Conservation (phyloP, 1,284 basidiomycete species). For the Blastosporella zonata region DNA sequence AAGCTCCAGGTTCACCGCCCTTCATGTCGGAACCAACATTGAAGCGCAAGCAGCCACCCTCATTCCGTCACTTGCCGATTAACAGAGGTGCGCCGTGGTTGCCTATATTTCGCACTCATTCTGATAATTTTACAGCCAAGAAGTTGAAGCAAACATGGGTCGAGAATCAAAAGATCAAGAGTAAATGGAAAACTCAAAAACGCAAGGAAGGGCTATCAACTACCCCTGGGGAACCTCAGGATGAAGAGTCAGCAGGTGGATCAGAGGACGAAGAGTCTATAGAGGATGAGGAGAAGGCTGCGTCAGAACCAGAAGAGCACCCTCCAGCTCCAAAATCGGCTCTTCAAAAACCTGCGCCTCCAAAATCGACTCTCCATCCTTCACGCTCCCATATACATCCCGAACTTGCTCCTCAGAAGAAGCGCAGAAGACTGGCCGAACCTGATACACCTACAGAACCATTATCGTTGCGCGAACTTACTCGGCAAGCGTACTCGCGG, state of each 20-base stretch:
- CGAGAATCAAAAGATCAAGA: conserved; percentile 68
- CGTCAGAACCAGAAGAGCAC: conserved; percentile 10
- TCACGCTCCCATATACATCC: conserved; percentile 27
- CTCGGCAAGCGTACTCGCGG: conserved; percentile 58
- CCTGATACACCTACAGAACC: conserved; percentile 17
- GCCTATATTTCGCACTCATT: conserved; percentile 8
- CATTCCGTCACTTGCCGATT: conserved; percentile 64
- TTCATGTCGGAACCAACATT: conserved; percentile 24
- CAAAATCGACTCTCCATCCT: conserved; percentile 22
- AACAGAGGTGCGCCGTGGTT: conserved; percentile 49
- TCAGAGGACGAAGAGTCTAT: conserved; percentile 6
- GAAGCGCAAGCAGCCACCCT: conserved; percentile 62
- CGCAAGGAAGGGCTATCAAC: conserved; percentile 46
- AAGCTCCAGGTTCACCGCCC: conserved; percentile 14
- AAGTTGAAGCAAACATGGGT: conserved; percentile 75
- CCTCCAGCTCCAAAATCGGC: background rate
- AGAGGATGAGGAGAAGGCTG: conserved; percentile 13
- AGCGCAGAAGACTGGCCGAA: conserved; percentile 18
- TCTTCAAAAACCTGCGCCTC: conserved; percentile 1
- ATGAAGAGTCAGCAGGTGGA: conserved; percentile 6
- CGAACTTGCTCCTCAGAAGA: conserved; percentile 15
- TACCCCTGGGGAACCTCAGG: conserved; percentile 20
- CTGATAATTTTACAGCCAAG: conserved; percentile 45
- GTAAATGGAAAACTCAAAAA: conserved; percentile 76
- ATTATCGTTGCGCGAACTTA: conserved; percentile 53